Base-by-base conservation (phyloP, 2,329 filamentous ascomycete species). In the Venturia pyrina region DNA sequence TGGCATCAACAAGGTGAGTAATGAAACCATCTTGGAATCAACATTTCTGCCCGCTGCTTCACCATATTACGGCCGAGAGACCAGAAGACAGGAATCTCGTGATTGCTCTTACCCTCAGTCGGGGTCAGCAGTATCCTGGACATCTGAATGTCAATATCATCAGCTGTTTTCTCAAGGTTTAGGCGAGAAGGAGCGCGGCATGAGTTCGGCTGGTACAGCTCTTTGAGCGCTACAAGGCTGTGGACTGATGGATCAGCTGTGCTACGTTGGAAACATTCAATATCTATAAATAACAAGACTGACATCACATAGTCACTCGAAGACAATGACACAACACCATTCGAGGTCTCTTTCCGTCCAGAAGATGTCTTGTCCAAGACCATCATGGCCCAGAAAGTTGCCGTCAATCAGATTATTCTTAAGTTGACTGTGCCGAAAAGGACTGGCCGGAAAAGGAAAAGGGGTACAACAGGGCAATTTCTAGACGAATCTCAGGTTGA, bases 371-470 rank as follows among this genome's bases (percentile, higher is more conserved):
- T 91, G 71, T 87, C 89, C 71, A 88, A 89, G 70, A 90, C 90
- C 10, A 80, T 96, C 68, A 81, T 89, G 70, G 96, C 93, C 8
- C 87, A 88, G 53, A 89, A 88, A 72, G 85, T 88, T 41, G 78
- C 85, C 24, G 89, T 91, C 11, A 90, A 92, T 73, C 96, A 97
- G 72, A 79, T 98, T 24, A 82, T 98, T 24, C 81, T 99, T 64
- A 93, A 92, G 74, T 83, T 99, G 65, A 92, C 89, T 0, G 86
- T 98, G 0, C 93, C 95, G 0, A 95, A 88, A 75, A 82, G 91
- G 66, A 97, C 92, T 2, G 93, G 93, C 3, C 85, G 91, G 67
- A 96, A 90, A 76, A 85, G 93, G 67, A 96, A 93, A 78, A 83
- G 88, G 70, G 92, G 91, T n/a, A 86, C 86, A 5, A 75, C 87